Base-by-base conservation (phyloP, 352 stramenopile species). In the Thraustochytrium sp. region DNA sequence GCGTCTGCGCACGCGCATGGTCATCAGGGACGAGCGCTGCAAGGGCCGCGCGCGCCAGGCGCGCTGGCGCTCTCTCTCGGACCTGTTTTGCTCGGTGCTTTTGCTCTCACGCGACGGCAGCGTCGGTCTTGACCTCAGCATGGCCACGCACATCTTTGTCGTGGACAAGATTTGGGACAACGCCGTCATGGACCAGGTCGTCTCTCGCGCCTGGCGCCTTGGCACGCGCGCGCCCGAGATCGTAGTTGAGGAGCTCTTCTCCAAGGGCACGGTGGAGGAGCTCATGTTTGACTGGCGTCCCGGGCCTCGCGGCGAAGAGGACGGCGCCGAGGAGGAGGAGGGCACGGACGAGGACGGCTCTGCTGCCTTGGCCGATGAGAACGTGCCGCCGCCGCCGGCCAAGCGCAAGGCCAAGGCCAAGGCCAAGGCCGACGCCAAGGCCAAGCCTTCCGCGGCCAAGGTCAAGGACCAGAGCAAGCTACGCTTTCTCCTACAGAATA, bases 71-170 rank as follows among this genome's bases (percentile, higher is more conserved):
- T 9, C n/a, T 16, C 62, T 29, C 62, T 9, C 8, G 11, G 54
- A 80, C 48, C 34, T 75, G 16, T 34, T 84, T n/a, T 84, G 75
- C 42, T 96, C 96, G 65, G 92, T 98, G 23, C 90, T 99, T 54
- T 87, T 99, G 13, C 87, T 99, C 31, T 94, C 90, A 0, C 96
- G 97, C 49, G 92, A 98, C 78, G 97, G 96, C 0, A 95, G 91
- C 26, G 92, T 97, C 72, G 96, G 96, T 16, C 90, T 99, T 59
- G 95, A 99, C 84, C 87, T 99, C 13, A 98, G 92, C 51, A 99
- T 99, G 88, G 94, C 98, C 29, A 98, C 95, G 34, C 94, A 99
- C 86, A 97, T 99, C n/a, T 98, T 98, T 77, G 87, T 98, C 40
- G 91, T 98, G 84, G 95, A 99, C 56, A 92, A 97, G 77, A 96